These are phyloP conservation scores for Saccharomyces hybrid DNA, from an alignment of 1,139 yeast genomes.

Conservation along the genomic window DNA sequence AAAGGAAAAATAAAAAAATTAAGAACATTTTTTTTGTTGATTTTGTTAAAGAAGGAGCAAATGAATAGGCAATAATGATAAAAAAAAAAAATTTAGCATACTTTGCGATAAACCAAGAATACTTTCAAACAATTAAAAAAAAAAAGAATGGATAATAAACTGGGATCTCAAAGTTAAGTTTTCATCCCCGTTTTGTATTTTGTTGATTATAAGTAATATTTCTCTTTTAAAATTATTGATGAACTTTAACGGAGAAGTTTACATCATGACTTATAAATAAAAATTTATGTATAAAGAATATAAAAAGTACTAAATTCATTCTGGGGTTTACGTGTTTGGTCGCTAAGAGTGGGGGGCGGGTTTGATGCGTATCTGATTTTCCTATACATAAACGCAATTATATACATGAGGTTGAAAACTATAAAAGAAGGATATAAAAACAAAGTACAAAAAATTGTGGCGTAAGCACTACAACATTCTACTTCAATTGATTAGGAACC, in stretches of 20 bases:
- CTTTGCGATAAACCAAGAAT: background rate
- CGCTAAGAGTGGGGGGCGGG: too few relatives aligned
- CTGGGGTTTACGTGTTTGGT: background rate
- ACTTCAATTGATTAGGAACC: constrained; percentile 13
- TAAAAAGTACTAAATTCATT: background rate
- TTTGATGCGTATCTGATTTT: background rate
- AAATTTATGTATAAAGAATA: background rate
- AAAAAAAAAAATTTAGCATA: background rate
- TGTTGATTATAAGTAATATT: background rate
- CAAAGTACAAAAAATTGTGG: background rate
- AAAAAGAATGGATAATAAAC: background rate
- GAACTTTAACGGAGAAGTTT: background rate
- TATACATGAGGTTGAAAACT: background rate
- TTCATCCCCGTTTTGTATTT: background rate
- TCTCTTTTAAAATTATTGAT: background rate
- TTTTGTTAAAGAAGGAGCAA: background rate
- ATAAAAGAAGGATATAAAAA: background rate
- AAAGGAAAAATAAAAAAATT: constrained; percentile 6
- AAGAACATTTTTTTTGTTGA: constrained; percentile 1
- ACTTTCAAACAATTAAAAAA: background rate
- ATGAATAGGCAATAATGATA: background rate
- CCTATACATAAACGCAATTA: background rate
- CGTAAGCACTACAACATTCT: constrained; percentile 2
- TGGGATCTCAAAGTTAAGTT: background rate
- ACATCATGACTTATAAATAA: background rate